phyloP scores from a whole-genome alignment of 495 filamentous ascomycete species.

The Penicillium parvum region DNA sequence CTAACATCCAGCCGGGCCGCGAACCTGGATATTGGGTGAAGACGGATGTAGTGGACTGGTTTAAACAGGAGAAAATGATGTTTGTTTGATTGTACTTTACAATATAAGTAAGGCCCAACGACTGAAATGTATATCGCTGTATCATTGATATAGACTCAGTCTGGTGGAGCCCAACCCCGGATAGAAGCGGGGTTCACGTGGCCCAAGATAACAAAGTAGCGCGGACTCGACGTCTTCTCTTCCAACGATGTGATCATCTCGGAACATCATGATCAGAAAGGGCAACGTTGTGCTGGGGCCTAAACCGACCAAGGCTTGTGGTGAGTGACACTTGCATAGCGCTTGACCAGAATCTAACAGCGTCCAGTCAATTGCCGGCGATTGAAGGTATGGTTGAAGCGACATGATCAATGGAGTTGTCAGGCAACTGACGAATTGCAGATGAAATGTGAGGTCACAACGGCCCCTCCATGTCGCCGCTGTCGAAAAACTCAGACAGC shows the following conservation, averaged over 20 bases:
- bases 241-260: slow-evolving; percentile 5
- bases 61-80: no score
- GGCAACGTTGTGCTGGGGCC: slow-evolving; percentile 20
- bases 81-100: no score
- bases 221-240: neutral
- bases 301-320: slow-evolving; percentile 40
- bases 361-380: slow-evolving; percentile 35
- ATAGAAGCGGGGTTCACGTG: slow-evolving; percentile 7
- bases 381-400: slow-evolving; percentile 31
- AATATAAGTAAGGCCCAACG: no score
- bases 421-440: slow-evolving; percentile 6
- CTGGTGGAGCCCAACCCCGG: neutral
- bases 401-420: neutral
- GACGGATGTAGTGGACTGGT: no score
- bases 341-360: slow-evolving; percentile 10
- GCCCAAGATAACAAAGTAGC: slow-evolving; percentile 1
- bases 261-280: slow-evolving; percentile 18
- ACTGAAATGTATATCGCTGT: no score
- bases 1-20: no score
- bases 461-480: slow-evolving; percentile 33
- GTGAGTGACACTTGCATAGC: slow-evolving; percentile 15
- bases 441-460: slow-evolving; percentile 43
- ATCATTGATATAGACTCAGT: no score
- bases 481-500: slow-evolving; percentile 28
- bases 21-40: no score